Percentiles rank a stretch among this genome's conserved stretches.
Evolutionary conservation across 2,329 filamentous ascomycete genomes (phyloP).

Genomic region (Nectriaceae sp.): DNA sequence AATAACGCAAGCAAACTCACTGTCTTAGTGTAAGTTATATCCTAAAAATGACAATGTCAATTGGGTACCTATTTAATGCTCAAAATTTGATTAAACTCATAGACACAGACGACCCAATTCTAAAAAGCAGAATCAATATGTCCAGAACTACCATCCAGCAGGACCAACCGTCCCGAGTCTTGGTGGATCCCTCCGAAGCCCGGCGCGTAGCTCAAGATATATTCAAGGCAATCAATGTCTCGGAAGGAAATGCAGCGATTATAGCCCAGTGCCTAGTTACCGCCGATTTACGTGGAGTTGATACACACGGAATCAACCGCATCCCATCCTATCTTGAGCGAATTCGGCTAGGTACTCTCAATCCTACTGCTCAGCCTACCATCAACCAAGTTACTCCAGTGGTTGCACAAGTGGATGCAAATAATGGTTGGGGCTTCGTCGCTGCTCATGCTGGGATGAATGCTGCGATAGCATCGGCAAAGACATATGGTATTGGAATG

Average conservation of each 20-base stretch:
- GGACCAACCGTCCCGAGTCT: too few relatives aligned
- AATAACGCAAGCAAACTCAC: too few relatives aligned
- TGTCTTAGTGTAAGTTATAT: too few relatives aligned
- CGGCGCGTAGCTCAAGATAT: too few relatives aligned
- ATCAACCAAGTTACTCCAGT: constrained; percentile 55
- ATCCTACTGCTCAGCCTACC: constrained; percentile 40
- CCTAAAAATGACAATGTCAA: too few relatives aligned
- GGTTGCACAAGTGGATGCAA: constrained; percentile 64
- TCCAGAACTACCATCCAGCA: too few relatives aligned
- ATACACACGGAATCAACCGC: constrained; percentile 74
- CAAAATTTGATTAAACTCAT: too few relatives aligned
- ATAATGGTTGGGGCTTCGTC: constrained; percentile 74
- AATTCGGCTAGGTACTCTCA: constrained; percentile 60
- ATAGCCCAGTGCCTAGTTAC: constrained; percentile 67
- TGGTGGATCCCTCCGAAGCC: too few relatives aligned
- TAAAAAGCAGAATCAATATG: too few relatives aligned
- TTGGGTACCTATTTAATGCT: too few relatives aligned
- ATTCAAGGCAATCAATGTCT: constrained; percentile 52
- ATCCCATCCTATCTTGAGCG: constrained; percentile 74
- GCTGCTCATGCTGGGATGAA: constrained; percentile 65
- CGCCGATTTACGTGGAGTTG: constrained; percentile 74
- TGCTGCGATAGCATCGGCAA: constrained; percentile 65
- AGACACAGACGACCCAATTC: too few relatives aligned
- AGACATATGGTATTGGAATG: constrained; percentile 70
- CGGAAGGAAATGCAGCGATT: constrained; percentile 56